Conservation (phyloP, 345 rosid genomes). For the Salix purpurea region DNA sequence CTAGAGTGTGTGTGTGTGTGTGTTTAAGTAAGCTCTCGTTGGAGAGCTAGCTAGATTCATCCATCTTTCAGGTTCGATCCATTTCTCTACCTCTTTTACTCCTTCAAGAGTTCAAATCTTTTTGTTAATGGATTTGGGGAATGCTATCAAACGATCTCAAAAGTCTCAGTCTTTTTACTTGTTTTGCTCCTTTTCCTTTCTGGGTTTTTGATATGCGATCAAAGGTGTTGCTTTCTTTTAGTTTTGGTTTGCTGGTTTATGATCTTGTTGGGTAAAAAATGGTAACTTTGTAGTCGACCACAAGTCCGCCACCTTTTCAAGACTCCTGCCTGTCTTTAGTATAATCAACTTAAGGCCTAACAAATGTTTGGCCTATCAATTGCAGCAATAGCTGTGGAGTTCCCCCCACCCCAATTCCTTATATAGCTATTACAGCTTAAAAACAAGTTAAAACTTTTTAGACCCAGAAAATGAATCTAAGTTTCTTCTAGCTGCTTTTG, state of each 20-base stretch:
- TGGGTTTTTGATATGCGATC: not conserved
- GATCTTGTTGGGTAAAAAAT: not conserved
- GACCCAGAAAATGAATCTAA: not conserved
- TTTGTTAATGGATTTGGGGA: not conserved
- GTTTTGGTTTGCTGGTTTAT: not conserved
- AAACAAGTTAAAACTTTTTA: not conserved
- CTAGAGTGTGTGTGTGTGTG: not conserved
- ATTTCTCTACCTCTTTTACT: not conserved
- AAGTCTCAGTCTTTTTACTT: conserved; percentile 1
- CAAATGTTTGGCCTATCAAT: not conserved
- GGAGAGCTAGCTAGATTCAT: not conserved
- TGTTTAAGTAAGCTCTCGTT: not conserved
- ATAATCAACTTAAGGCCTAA: not conserved
- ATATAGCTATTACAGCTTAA: not conserved
- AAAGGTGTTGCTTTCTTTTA: not conserved
- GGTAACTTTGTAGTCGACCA: not conserved
- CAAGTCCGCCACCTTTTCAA: not conserved
- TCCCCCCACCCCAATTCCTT: no score
- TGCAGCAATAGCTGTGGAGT: not conserved
- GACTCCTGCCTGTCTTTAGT: not conserved
- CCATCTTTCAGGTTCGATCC: conserved; percentile 16
- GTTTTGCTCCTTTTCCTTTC: not conserved
- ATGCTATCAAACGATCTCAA: not conserved
- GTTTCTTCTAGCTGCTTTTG: not conserved
- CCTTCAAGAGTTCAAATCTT: not conserved